Percentiles rank a stretch among this genome's conserved stretches.
These are phyloP conservation scores for Nepenthes alata DNA, from an alignment of 179 eudicot genomes.

Conservation along the genomic window DNA sequence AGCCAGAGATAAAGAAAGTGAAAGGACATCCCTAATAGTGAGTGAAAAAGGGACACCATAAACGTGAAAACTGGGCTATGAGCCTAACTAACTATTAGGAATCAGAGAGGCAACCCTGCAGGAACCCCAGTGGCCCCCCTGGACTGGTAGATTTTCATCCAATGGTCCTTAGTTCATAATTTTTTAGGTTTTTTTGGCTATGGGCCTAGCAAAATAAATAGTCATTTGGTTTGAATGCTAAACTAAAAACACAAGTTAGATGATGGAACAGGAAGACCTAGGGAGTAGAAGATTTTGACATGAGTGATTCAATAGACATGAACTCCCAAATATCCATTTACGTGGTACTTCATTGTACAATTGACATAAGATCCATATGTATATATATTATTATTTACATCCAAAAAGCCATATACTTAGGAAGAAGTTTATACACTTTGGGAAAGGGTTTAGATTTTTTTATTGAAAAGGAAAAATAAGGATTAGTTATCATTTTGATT, in stretches of 20 bases:
- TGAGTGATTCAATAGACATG: not conserved
- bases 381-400: not conserved
- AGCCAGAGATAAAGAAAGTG: not conserved
- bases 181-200: no score
- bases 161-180: no score
- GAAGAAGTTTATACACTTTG: not conserved
- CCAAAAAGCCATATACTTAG: not conserved
- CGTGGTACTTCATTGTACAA: not conserved
- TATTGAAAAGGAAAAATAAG: no score
- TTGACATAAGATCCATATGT: not conserved
- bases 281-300: not conserved
- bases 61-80: no score
- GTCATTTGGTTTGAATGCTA: not conserved
- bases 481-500: no score
- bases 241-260: not conserved
- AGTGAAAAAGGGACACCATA: no score
- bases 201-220: not conserved
- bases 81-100: no score
- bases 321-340: not conserved
- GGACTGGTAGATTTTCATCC: no score
- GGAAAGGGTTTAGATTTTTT: not conserved
- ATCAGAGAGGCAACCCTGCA: no score
- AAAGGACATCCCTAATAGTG: no score
- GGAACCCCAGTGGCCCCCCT: no score
- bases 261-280: not conserved